phyloP scores from a whole-genome alignment of 1,284 basidiomycete species.

The Polyporus tsugae region DNA sequence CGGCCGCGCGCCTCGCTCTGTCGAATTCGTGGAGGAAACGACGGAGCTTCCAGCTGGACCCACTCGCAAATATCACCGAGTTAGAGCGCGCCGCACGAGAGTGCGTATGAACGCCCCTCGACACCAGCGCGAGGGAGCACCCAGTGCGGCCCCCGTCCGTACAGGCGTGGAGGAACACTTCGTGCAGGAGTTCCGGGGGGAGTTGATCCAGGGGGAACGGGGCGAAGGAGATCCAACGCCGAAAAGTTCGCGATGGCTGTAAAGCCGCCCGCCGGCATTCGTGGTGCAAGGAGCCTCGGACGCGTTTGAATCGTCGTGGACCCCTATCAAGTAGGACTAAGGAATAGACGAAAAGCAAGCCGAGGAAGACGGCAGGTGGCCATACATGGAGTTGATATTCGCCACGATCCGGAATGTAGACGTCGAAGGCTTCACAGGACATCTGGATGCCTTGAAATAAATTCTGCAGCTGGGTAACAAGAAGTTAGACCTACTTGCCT shows the following conservation, averaged over 20 bases:
- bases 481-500: neutral
- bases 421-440: neutral
- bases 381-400: neutral
- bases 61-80: conserved; percentile 4
- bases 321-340: neutral
- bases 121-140: conserved; percentile 10
- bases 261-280: neutral
- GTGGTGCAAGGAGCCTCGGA: neutral
- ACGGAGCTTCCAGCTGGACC: neutral
- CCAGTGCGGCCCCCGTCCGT: conserved; percentile 19
- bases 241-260: neutral
- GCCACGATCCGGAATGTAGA: neutral
- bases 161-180: conserved; percentile 12
- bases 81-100: conserved; percentile 12
- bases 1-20: neutral
- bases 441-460: neutral
- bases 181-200: conserved; percentile 2
- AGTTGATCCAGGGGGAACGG: neutral
- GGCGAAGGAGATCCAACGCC: neutral
- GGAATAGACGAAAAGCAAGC: neutral
- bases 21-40: neutral
- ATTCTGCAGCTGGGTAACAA: neutral
- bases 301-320: neutral
- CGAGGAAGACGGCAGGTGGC: neutral
- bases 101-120: neutral